A percentile compares a stretch with the other conserved stretches of the same genome.
These are phyloP conservation scores for Musa troglodytarum DNA, from an alignment of 176 grass and related monocot genomes.

Conservation along the genomic window DNA sequence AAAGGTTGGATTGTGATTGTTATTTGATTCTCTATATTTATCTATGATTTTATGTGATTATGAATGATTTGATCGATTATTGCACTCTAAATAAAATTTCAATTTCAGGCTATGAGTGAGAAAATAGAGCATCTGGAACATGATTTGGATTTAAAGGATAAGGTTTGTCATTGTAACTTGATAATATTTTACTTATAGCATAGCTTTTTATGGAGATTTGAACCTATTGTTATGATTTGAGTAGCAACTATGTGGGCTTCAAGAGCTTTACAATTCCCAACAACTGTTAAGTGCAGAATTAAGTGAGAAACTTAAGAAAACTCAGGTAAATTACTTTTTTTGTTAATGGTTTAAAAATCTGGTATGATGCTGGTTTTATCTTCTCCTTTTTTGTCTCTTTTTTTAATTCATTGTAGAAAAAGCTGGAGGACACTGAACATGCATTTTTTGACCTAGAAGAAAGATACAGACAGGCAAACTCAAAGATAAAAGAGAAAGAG, in stretches of 20 bases:
- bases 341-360: constrained; percentile 8
- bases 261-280: constrained; percentile 86
- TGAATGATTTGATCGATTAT: too few relatives aligned
- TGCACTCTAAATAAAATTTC: neutral
- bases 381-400: neutral
- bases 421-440: constrained; percentile 62
- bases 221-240: constrained; percentile 15
- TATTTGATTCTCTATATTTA: constrained; percentile 1
- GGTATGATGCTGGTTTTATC: neutral
- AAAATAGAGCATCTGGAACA: constrained; percentile 80
- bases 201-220: neutral
- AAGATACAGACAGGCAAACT: constrained; percentile 85
- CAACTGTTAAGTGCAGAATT: constrained; percentile 76
- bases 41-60: neutral
- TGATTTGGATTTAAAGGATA: constrained; percentile 93
- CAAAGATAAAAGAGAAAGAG: constrained; percentile 96
- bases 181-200: neutral
- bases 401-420: constrained; percentile 49
- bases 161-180: constrained; percentile 32
- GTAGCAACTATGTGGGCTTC: constrained; percentile 82
- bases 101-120: constrained; percentile 71
- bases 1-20: constrained; percentile 44
- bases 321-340: constrained; percentile 40
- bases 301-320: constrained; percentile 70
- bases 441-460: constrained; percentile 80